These are phyloP conservation scores for Polytrichum formosum DNA, from an alignment of 225 moss, liverwort and hornwort species.

Conservation along the genomic window DNA sequence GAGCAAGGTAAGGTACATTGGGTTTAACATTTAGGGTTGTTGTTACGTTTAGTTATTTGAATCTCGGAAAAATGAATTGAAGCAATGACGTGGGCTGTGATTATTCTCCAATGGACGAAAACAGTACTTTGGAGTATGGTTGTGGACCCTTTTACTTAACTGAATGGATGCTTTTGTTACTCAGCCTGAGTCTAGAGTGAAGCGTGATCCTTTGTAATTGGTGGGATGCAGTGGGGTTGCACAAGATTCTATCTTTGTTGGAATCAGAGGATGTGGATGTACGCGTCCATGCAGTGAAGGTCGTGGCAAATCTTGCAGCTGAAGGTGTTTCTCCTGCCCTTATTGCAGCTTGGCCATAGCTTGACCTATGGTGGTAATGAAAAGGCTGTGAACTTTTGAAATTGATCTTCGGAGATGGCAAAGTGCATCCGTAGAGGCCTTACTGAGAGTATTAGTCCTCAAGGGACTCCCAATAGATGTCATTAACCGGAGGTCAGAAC, in stretches of 20 bases:
- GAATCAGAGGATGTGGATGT: slow-evolving; percentile 99
- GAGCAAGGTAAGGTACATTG: slow-evolving; percentile 63
- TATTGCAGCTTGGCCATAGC: background rate
- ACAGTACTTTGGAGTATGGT: background rate
- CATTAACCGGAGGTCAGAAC: too few species aligned
- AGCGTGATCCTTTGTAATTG: background rate
- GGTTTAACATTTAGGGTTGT: background rate
- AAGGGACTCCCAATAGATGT: background rate
- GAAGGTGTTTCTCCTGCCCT: slow-evolving; percentile 49
- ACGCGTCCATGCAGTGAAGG: slow-evolving; percentile 94
- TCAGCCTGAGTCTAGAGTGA: background rate
- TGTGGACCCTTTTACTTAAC: background rate
- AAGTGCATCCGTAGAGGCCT: background rate
- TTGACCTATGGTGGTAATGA: background rate
- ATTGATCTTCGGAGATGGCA: background rate
- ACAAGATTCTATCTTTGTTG: slow-evolving; percentile 89
- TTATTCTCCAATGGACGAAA: background rate
- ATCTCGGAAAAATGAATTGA: background rate
- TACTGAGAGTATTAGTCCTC: background rate
- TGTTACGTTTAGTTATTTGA: background rate
- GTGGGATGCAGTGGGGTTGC: slow-evolving; percentile 72
- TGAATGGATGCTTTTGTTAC: background rate
- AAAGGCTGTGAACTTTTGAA: background rate
- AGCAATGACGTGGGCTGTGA: background rate
- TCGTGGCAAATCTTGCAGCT: slow-evolving; percentile 96